These are phyloP conservation scores for Colletotrichum sp. DNA, from an alignment of 2,329 filamentous ascomycete genomes.

Conservation along the genomic window DNA sequence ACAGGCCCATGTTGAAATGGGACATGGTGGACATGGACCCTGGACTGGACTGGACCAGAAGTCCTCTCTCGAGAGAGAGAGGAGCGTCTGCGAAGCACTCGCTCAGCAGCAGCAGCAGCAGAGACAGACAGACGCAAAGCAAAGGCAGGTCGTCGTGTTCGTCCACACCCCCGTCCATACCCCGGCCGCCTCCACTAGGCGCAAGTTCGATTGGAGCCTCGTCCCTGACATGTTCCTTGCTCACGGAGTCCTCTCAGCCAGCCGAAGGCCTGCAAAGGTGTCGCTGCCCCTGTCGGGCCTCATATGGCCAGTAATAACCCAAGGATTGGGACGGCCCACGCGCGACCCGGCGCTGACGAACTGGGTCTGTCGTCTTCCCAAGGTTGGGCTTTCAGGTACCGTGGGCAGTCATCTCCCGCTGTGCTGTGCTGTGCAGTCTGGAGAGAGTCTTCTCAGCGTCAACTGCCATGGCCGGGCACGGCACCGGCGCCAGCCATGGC, in stretches of 20 bases:
- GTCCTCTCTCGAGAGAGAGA: not conserved
- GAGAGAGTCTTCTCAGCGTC: not conserved
- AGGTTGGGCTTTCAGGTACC: not conserved
- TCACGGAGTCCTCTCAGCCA: conserved; percentile 10
- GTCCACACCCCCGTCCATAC: not conserved
- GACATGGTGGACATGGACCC: conserved; percentile 8
- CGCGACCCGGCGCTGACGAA: conserved; percentile 6
- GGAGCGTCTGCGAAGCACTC: not conserved
- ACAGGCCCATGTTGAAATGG: conserved; percentile 4
- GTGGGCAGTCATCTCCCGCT: not conserved
- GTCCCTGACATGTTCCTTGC: conserved; percentile 17
- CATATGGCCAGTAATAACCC: conserved; percentile 15
- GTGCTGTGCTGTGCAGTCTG: not conserved
- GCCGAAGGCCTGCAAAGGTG: not conserved
- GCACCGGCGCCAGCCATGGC: not conserved
- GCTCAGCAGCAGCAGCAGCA: not conserved
- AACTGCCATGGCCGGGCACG: not conserved
- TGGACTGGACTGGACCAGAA: not conserved
- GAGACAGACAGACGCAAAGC: not conserved
- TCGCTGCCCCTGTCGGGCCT: not conserved
- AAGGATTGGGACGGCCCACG: conserved; percentile 16
- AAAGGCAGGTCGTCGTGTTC: not conserved
- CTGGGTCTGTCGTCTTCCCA: not conserved
- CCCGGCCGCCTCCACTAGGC: conserved; percentile 10
- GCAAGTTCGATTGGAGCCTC: conserved; percentile 17